Evolutionary conservation across 202 grass and related monocot genomes (phyloP).

Genomic region (Zizania palustris): DNA sequence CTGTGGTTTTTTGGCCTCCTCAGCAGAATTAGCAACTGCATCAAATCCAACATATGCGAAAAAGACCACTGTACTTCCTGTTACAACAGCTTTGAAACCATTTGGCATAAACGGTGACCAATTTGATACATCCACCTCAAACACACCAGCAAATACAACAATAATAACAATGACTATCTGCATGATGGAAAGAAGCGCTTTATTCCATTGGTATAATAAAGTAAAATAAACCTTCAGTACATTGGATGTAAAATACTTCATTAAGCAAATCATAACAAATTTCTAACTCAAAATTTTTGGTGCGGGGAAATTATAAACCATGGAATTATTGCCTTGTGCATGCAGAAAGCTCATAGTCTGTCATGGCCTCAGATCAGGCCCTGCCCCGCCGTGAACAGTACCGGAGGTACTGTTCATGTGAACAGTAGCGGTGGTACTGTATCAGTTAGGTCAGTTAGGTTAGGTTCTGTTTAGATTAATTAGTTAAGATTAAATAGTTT

Average conservation of each 20-base stretch:
- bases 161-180: conserved; percentile 89
- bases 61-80: conserved; percentile 94
- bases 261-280: conserved; percentile 17
- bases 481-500: too few species aligned
- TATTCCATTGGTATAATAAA: conserved; percentile 17
- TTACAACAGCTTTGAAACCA: conserved; percentile 89
- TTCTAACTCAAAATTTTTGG: neutral
- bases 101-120: conserved; percentile 98
- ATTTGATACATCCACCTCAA: conserved; percentile 96
- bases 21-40: conserved; percentile 97
- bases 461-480: too few species aligned
- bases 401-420: too few species aligned
- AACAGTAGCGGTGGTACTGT: too few species aligned
- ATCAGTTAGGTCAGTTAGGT: too few species aligned
- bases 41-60: conserved; percentile 99
- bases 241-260: neutral
- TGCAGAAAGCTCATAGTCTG: neutral
- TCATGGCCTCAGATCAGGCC: too few species aligned
- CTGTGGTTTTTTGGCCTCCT: conserved; percentile 96
- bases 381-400: too few species aligned
- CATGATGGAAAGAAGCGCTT: conserved; percentile 14
- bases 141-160: conserved; percentile 70
- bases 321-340: neutral
- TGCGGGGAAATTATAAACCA: conserved; percentile 5
- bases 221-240: neutral